phyloP scores from a whole-genome alignment of 441 rosid species.

The Jatropha multifida region DNA sequence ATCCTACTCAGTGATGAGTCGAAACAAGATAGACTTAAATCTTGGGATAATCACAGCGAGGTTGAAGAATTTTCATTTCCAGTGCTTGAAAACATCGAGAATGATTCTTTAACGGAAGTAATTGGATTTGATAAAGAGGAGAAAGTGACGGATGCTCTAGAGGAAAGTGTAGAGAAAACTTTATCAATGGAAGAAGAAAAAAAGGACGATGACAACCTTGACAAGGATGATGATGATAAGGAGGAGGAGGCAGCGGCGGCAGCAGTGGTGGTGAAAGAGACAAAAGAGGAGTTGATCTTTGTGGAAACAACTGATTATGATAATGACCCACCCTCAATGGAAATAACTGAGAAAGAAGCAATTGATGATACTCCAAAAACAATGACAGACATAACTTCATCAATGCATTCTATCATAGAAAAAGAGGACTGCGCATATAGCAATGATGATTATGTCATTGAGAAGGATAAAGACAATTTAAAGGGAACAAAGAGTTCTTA shows the following conservation, averaged over 20 bases:
- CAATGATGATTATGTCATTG: constrained; percentile 13
- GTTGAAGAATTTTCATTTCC: constrained; percentile 22
- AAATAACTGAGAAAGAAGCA: not conserved
- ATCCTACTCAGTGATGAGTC: constrained; percentile 14
- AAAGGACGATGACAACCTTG: not conserved
- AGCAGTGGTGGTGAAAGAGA: not conserved
- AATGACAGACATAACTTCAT: not conserved
- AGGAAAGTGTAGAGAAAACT: not conserved
- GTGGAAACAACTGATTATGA: constrained; percentile 2
- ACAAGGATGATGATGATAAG: not conserved
- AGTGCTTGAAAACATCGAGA: not conserved
- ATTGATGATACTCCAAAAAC: not conserved
- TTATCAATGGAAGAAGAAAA: constrained; percentile 23
- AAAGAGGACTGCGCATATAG: constrained; percentile 5
- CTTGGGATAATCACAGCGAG: not conserved
- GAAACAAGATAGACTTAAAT: constrained; percentile 16
- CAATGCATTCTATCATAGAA: not conserved
- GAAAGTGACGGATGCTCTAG: not conserved
- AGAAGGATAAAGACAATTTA: constrained; percentile 24
- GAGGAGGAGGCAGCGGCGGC: not conserved
- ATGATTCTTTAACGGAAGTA: not conserved
- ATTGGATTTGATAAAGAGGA: constrained; percentile 12
- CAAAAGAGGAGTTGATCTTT: not conserved
- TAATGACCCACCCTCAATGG: not conserved
- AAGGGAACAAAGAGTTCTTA: constrained; percentile 38